A percentile compares a stretch with the other conserved stretches of the same genome.
Conservation (phyloP, 2,329 filamentous ascomycete species). For the Paramyrothecium sp. region DNA sequence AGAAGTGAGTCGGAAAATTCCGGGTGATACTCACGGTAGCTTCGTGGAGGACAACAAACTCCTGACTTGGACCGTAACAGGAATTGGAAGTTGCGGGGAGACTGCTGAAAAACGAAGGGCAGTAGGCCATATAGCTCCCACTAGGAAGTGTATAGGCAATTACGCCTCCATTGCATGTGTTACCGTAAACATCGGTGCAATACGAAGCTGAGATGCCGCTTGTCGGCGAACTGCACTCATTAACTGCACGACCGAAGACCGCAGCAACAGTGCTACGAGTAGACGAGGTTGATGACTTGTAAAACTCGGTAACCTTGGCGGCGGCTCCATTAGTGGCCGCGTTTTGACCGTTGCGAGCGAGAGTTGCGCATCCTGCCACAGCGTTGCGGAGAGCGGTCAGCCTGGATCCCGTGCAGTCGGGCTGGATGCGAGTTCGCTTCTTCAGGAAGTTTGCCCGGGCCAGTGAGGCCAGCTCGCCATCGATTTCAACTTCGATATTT, state of each 20-base stretch:
- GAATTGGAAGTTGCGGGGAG: background rate
- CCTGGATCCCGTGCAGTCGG: constrained; percentile 48
- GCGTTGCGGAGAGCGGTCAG: constrained; percentile 39
- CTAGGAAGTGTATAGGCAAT: constrained; percentile 57
- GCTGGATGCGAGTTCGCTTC: constrained; percentile 47
- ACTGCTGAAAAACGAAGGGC: constrained; percentile 19
- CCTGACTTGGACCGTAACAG: background rate
- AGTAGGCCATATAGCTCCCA: constrained; percentile 53
- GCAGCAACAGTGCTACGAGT: constrained; percentile 44
- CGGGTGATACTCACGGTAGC: background rate
- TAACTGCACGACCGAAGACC: constrained; percentile 43
- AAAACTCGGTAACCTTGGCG: constrained; percentile 52
- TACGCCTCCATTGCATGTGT: constrained; percentile 25
- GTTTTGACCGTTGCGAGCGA: background rate
- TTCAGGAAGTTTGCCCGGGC: constrained; percentile 41
- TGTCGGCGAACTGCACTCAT: constrained; percentile 46
- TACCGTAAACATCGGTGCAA: constrained; percentile 49
- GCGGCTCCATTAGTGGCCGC: constrained; percentile 45
- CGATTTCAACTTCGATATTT: constrained; percentile 52
- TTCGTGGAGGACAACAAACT: background rate
- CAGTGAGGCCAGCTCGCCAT: constrained; percentile 50
- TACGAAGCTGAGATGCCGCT: constrained; percentile 47
- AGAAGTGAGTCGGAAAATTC: no score
- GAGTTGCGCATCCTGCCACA: constrained; percentile 47
- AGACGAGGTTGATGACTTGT: constrained; percentile 46